Percentiles rank a stretch among this genome's conserved stretches.
Evolutionary conservation across 306 rosid species (phyloP).

Genomic region (Dalbergia oliveri): DNA sequence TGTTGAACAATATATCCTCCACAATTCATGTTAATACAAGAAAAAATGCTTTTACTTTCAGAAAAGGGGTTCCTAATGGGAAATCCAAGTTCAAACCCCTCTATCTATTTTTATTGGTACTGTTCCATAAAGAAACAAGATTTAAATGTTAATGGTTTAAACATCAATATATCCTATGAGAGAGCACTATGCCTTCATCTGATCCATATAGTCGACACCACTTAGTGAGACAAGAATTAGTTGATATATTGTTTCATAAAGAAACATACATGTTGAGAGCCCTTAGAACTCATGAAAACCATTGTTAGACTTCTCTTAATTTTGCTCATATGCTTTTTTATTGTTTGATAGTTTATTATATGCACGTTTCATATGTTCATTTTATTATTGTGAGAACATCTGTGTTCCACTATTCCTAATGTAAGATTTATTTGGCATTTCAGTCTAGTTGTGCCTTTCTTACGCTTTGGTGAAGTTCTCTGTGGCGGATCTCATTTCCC

Average conservation of each 20-base stretch:
- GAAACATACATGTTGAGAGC: background rate
- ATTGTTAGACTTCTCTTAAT: background rate
- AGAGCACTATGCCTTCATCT: too few species aligned
- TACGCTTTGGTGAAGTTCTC: constrained; percentile 88
- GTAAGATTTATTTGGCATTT: constrained; percentile 37
- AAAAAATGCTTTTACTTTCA: background rate
- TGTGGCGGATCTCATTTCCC: constrained; percentile 84
- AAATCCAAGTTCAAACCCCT: background rate
- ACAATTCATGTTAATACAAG: background rate
- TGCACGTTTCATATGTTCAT: background rate
- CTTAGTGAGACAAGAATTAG: too few species aligned
- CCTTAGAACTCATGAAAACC: constrained; percentile 16
- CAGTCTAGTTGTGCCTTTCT: constrained; percentile 87
- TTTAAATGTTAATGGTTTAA: too few species aligned
- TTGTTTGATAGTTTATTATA: constrained; percentile 4
- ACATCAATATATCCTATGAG: too few species aligned
- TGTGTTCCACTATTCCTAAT: background rate
- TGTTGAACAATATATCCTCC: background rate
- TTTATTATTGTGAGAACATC: constrained; percentile 21
- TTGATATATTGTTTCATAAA: background rate
- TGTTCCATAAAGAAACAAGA: background rate
- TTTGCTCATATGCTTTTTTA: constrained; percentile 13
- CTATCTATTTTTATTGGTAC: background rate
- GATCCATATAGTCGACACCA: too few species aligned
- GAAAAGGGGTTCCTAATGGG: background rate